Percentiles rank a stretch among this genome's conserved stretches.
Evolutionary conservation across 2,329 filamentous ascomycete species (phyloP).

Genomic region (Ophiostoma fasciatum): DNA sequence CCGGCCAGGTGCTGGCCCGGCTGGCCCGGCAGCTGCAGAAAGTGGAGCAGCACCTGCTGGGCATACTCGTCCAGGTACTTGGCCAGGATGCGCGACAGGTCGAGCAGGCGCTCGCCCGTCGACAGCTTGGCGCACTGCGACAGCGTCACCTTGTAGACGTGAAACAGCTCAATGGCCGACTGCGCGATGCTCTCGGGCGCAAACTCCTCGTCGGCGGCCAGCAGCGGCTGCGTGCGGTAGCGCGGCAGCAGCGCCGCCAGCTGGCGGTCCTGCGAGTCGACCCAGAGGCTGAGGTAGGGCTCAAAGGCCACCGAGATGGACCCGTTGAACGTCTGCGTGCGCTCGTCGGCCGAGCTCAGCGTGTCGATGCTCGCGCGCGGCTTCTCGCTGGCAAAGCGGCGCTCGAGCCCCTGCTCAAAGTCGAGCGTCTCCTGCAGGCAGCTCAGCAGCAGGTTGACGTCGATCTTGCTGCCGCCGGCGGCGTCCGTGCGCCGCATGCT

Average conservation of each 20-base stretch:
- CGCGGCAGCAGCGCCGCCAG: constrained; percentile 71
- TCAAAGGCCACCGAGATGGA: constrained; percentile 95
- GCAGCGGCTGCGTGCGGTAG: constrained; percentile 69
- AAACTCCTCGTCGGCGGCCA: constrained; percentile 81
- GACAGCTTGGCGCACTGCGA: constrained; percentile 94
- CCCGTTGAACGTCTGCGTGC: constrained; percentile 65
- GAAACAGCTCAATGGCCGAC: constrained; percentile 92
- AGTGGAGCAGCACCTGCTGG: constrained; percentile 73
- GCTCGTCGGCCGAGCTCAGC: constrained; percentile 62
- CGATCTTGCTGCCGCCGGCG: constrained; percentile 32
- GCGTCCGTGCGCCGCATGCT: constrained; percentile 69
- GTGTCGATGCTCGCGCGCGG: constrained; percentile 80
- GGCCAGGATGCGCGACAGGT: constrained; percentile 71
- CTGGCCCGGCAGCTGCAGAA: constrained; percentile 29
- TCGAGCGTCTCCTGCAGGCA: constrained; percentile 59
- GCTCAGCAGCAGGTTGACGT: constrained; percentile 32
- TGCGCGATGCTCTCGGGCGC: constrained; percentile 76
- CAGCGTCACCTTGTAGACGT: constrained; percentile 85
- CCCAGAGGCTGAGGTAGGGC: constrained; percentile 92
- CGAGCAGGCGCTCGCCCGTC: constrained; percentile 71
- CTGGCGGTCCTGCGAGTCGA: constrained; percentile 88
- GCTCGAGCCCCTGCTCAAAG: constrained; percentile 86
- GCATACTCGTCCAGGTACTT: constrained; percentile 94
- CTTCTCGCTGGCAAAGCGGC: constrained; percentile 47
- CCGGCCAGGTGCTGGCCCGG: neutral